A percentile compares a stretch with the other conserved stretches of the same genome.
phyloP scores from a whole-genome alignment of 108 stramenopile genomes.

The Aureococcus anophagefferens region DNA sequence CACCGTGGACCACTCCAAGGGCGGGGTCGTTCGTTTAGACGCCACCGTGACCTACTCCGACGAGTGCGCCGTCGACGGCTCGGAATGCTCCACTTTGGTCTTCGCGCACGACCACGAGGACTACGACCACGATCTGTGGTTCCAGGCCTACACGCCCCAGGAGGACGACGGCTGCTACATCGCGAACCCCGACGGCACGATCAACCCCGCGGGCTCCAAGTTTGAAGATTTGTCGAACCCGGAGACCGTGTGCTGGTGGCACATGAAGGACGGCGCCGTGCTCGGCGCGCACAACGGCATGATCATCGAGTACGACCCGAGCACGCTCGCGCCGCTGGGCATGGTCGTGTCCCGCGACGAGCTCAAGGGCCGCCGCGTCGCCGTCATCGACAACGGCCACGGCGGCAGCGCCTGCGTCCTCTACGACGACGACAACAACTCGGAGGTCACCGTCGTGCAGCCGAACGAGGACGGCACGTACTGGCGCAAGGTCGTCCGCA shows the following conservation, averaged over 20 bases:
- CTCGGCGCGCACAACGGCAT: slow-evolving; percentile 76
- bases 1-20: slow-evolving; percentile 76
- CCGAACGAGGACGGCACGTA: slow-evolving; percentile 89
- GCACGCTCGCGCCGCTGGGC: slow-evolving; percentile 79
- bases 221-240: not conserved
- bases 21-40: slow-evolving; percentile 56
- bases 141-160: slow-evolving; percentile 47
- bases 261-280: slow-evolving; percentile 74
- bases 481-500: slow-evolving; percentile 82
- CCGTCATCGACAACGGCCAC: slow-evolving; percentile 55
- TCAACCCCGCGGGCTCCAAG: not conserved
- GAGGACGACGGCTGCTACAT: slow-evolving; percentile 42
- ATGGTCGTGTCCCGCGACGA: slow-evolving; percentile 69
- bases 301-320: slow-evolving; percentile 81
- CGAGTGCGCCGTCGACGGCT: slow-evolving; percentile 40
- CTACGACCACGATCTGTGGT: slow-evolving; percentile 60
- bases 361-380: slow-evolving; percentile 57
- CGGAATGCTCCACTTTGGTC: slow-evolving; percentile 29
- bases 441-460: slow-evolving; percentile 59
- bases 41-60: slow-evolving; percentile 59
- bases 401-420: slow-evolving; percentile 27
- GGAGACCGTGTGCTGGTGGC: slow-evolving; percentile 80
- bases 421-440: slow-evolving; percentile 1
- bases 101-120: slow-evolving; percentile 66
- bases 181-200: slow-evolving; percentile 2